phyloP scores from a whole-genome alignment of 2,329 filamentous ascomycete species.

The Ophiostoma triangulosporum region DNA sequence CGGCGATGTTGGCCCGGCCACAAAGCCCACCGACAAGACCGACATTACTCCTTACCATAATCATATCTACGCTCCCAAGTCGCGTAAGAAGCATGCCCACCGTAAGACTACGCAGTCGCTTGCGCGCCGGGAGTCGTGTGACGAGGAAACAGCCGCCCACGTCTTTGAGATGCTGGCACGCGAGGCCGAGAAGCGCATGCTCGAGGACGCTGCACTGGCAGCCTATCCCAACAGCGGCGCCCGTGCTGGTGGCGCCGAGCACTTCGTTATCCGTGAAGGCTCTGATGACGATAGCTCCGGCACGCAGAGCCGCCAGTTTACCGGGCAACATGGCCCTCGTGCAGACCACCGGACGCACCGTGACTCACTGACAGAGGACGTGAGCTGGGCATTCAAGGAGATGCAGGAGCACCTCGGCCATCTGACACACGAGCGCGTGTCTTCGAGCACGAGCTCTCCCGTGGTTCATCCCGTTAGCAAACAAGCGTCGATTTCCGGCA shows the following conservation, averaged over 20 bases:
- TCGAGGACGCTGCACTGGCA: slow-evolving; percentile 55
- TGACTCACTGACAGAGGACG: slow-evolving; percentile 48
- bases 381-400: slow-evolving; percentile 62
- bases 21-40: slow-evolving; percentile 54
- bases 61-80: slow-evolving; percentile 41
- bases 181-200: slow-evolving; percentile 66
- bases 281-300: slow-evolving; percentile 35
- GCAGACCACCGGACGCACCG: slow-evolving; percentile 27
- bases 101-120: slow-evolving; percentile 23
- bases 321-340: neutral
- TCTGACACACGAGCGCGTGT: slow-evolving; percentile 32
- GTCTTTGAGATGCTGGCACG: slow-evolving; percentile 67
- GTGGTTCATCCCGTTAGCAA: neutral
- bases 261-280: slow-evolving; percentile 55
- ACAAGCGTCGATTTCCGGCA: neutral
- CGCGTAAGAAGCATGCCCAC: slow-evolving; percentile 24
- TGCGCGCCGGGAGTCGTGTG: slow-evolving; percentile 54
- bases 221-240: slow-evolving; percentile 63
- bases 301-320: slow-evolving; percentile 9
- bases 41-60: slow-evolving; percentile 54
- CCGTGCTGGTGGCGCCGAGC: slow-evolving; percentile 55
- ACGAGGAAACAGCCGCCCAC: slow-evolving; percentile 63
- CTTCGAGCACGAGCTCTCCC: neutral
- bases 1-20: slow-evolving; percentile 49
- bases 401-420: slow-evolving; percentile 68